Evolutionary conservation across 1,139 yeast species (phyloP), one percentile per base, ranked within the genome.

Genomic region (Lizanozyma gosingica): DNA sequence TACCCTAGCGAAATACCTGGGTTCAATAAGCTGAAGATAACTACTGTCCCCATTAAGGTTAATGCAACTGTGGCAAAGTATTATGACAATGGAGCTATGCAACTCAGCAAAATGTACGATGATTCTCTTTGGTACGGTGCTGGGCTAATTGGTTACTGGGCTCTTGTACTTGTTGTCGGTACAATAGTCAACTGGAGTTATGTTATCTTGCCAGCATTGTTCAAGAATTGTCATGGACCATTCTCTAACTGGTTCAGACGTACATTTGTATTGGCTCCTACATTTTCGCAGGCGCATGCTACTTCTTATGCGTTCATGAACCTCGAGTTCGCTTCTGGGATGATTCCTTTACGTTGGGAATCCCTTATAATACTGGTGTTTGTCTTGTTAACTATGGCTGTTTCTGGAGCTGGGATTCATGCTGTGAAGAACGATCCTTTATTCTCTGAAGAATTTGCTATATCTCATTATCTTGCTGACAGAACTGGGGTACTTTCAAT

Each of bases 401-500:
- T 22, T 11, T 22, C 29, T 22, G 29, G 29, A 6, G 29, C 29
- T 22, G 29, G 29, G 6, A 11, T 22, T 22, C 29, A 22, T 22
- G 29, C 29, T 22, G 11, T 22, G 11, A 22, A 22, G 29, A 22
- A 22, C 11, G 29, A 22, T 22, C 29, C 29, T 22, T 22, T 22
- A 11, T 22, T 22, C 29, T 22, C 29, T 6, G 11, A 22, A 22
- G 29, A 22, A 11, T 22, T 22, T 22, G 29, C 29, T 22, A 22
- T 22, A 6, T 22, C 29, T 22, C 29, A 22, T 11, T 49, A 51
- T 4, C 40, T 55, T n/a, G 66, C 62, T 14, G 60, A 60, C 41
- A 55, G 70, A 48, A 54, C 63, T 1, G 69, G 68, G 3, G 51
- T 62, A 17, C 39, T 60, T 15, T 54, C 54, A 15, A 49, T 55